These are phyloP conservation scores for Capronia coronata DNA, from an alignment of 2,329 filamentous ascomycete species.

Conservation along the genomic window DNA sequence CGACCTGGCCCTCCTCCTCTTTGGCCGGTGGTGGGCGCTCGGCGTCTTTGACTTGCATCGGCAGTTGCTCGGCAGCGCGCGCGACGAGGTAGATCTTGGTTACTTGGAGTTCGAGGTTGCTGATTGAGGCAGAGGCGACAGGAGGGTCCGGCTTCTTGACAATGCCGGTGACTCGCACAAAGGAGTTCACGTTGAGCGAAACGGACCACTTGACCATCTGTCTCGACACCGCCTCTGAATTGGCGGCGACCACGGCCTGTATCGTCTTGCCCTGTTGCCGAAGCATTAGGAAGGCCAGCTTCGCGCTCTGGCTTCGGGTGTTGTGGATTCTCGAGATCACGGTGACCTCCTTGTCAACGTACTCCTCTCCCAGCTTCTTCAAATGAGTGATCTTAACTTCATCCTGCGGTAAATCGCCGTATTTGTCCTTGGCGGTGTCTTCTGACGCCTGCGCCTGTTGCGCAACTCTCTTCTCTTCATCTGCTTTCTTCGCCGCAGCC, in stretches of 20 bases:
- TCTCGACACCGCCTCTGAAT: slow-evolving; percentile 55
- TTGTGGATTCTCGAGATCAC: slow-evolving; percentile 82
- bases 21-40: slow-evolving; percentile 42
- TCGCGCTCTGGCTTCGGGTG: slow-evolving; percentile 77
- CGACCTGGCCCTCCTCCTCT: slow-evolving; percentile 44
- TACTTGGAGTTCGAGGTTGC: slow-evolving; percentile 78
- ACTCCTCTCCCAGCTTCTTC: slow-evolving; percentile 53
- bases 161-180: slow-evolving; percentile 70
- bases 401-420: slow-evolving; percentile 61
- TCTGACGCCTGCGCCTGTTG: slow-evolving; percentile 25
- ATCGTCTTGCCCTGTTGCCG: slow-evolving; percentile 71
- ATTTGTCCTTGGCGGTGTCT: slow-evolving; percentile 67
- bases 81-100: slow-evolving; percentile 75
- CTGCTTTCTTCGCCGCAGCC: slow-evolving; percentile 29
- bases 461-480: slow-evolving; percentile 39
- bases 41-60: slow-evolving; percentile 53
- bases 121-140: slow-evolving; percentile 79
- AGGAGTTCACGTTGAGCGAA: slow-evolving; percentile 69
- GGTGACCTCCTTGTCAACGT: slow-evolving; percentile 64
- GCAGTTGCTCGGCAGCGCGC: slow-evolving; percentile 53
- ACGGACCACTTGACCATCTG: slow-evolving; percentile 94
- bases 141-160: slow-evolving; percentile 79
- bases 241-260: slow-evolving; percentile 69
- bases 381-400: slow-evolving; percentile 54
- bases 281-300: slow-evolving; percentile 85